Evolutionary conservation across 257 asterid species (phyloP), one percentile per base, ranked within the genome.

Genomic region (Catharanthus roseus): DNA sequence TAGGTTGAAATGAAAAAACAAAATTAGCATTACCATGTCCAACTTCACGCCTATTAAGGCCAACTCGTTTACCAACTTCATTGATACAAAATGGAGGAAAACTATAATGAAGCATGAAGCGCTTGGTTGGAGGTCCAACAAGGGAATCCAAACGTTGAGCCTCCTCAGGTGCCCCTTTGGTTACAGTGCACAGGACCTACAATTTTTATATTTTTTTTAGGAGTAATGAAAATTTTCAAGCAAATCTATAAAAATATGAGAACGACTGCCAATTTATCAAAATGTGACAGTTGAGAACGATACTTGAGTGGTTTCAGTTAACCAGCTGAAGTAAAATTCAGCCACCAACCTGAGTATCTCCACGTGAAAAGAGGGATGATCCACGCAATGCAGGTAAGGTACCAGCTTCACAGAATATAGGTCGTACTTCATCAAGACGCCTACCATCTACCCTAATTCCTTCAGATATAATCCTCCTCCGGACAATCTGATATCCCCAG

Each of bases 151-250:
- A 77, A 42, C 79, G 93, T 73, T 95, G 99, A 79, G 99, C 97
- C 72, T 95, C 93, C 74, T 88, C 96, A 70, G 99, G 99, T 44
- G 99, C 95, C 78, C 99, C 99, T 74, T 91, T 97, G 49, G 99
- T 91, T 56, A 95, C 95, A 75, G 97, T 91, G 75, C 96, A 89
- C 79, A 91, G 97, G 69, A 95, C 97, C 97, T 95, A 84, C 70
- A 84, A 74, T 58, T 69, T 38, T 19, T 39, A 62, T 33, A 16
- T 54, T 42, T 54, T 4, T 33, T 11, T 42, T 42, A 42, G 47
- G 12, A 42, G 5, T 42, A 47, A 47, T 0, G 16, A 63, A 62
- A 55, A 45, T 4, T 42, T 42, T 1, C n/a, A 4, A 42, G 33
- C 23, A 42, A 69, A 71, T 71, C 24, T 21, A 62, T 3, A 33